Evolutionary conservation across 352 stramenopile genomes (phyloP).

Genomic region (Pythium phragmiticola): DNA sequence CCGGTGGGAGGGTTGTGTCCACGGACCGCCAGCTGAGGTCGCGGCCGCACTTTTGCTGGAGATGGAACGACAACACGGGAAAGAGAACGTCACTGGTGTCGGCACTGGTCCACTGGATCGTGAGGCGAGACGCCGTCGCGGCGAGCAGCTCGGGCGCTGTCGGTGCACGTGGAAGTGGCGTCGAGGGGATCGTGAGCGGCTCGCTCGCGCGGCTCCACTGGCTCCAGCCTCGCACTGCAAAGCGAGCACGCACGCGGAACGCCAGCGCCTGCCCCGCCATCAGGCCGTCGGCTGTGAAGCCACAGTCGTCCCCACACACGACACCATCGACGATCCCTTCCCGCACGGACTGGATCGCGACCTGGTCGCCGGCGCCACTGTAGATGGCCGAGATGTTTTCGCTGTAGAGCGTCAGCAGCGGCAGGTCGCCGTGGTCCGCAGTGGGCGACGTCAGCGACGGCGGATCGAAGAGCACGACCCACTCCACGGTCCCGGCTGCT

Average conservation of each 20-base stretch:
- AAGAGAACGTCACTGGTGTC: conserved; percentile 28
- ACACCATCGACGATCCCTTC: conserved; percentile 26
- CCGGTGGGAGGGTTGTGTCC: conserved; percentile 28
- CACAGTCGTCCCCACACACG: conserved; percentile 31
- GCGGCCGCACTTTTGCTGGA: conserved; percentile 51
- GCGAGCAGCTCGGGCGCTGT: conserved; percentile 42
- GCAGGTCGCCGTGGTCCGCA: conserved; percentile 35
- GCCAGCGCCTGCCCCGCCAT: conserved; percentile 33
- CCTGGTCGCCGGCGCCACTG: conserved; percentile 46
- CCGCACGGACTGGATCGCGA: conserved; percentile 43
- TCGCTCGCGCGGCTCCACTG: conserved; percentile 50
- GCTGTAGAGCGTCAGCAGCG: conserved; percentile 48
- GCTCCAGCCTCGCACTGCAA: conserved; percentile 37
- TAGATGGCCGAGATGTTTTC: conserved; percentile 53
- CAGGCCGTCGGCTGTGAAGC: conserved; percentile 23
- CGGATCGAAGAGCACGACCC: conserved; percentile 56
- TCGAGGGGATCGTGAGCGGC: conserved; percentile 37
- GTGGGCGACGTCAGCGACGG: not conserved
- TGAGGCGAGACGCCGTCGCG: conserved; percentile 33
- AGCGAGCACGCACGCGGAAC: conserved; percentile 55
- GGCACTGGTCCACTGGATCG: conserved; percentile 39
- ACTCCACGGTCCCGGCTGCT: conserved; percentile 38
- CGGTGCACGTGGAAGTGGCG: conserved; percentile 37
- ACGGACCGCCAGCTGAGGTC: conserved; percentile 51
- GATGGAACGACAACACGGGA: conserved; percentile 37